These are phyloP conservation scores for Pseudocercospora macadamiae DNA, from an alignment of 2,329 filamentous ascomycete species.

Conservation along the genomic window DNA sequence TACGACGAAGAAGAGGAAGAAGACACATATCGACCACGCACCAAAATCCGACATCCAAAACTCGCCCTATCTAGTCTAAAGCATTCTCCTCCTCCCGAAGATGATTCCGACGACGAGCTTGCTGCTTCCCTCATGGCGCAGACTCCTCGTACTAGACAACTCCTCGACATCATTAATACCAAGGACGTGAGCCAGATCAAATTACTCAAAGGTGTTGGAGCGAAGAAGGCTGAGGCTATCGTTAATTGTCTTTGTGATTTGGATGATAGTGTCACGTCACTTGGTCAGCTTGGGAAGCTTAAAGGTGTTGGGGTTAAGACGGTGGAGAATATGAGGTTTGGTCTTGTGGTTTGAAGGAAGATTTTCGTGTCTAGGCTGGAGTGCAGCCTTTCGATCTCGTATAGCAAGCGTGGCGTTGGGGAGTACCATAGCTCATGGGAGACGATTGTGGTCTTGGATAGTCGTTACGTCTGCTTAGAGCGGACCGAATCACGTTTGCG, in stretches of 20 bases:
- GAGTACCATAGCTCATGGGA: not conserved
- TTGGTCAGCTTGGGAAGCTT: slow-evolving; percentile 49
- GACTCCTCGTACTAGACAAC: slow-evolving; percentile 62
- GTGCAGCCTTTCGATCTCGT: slow-evolving; percentile 1
- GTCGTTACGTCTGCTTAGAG: not conserved
- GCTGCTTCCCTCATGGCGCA: slow-evolving; percentile 31
- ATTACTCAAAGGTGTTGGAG: slow-evolving; percentile 69
- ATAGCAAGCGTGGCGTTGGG: slow-evolving; percentile 4
- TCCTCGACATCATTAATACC: slow-evolving; percentile 74
- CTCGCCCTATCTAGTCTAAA: slow-evolving; percentile 14
- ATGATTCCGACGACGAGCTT: slow-evolving; percentile 39
- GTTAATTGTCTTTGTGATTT: slow-evolving; percentile 53
- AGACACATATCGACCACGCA: slow-evolving; percentile 43
- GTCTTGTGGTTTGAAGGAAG: slow-evolving; percentile 25
- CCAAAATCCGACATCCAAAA: slow-evolving; percentile 39
- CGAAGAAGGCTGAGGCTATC: slow-evolving; percentile 67
- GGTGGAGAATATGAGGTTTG: slow-evolving; percentile 55
- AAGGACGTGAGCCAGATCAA: slow-evolving; percentile 68
- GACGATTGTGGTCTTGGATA: not conserved
- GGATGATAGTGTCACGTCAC: slow-evolving; percentile 43
- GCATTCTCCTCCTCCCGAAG: slow-evolving; percentile 22
- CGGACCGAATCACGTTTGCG: not conserved
- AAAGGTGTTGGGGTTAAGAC: slow-evolving; percentile 54
- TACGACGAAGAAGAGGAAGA: slow-evolving; percentile 43
- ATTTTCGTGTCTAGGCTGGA: not conserved